Evolutionary conservation across 768 basidiomycete genomes (phyloP), one percentile per base, ranked within the genome.

Genomic region (Peribolospora baueri): DNA sequence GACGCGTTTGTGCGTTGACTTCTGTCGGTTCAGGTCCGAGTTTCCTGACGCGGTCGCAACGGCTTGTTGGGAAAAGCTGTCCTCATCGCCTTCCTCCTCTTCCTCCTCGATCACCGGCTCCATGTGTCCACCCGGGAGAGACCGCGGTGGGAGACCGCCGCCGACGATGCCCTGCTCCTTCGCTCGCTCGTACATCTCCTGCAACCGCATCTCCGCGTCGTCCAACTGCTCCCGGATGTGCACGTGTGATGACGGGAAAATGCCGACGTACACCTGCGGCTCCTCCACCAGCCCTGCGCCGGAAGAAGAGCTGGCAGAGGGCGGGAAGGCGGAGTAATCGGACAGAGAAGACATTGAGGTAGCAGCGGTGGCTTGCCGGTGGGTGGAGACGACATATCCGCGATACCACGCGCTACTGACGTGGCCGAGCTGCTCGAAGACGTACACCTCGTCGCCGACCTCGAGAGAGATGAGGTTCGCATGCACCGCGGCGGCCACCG

Each of bases 391-490:
- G 57, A 76, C 83, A 67, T 66, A 93, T 83, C 91, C 91, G 70
- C 91, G 74, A 68, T 86, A 95, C 91, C 91, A 97, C 11, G 78
- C 68, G 76, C 76, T 53, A 61, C 59, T 11, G 59, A 59, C 45
- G 84, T 11, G 46, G 39, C 25, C 1, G 50, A 50, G 43, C 13
- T 36, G 5, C 70, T 97, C 91, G 63, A 95, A 95, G 13, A 88
- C 87, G 68, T 95, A 95, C 42, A 97, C 79, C 65, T 95, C 90
- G 67, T 93, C 90, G 50, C 91, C 91, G 39, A 95, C 82, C 61
- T 93, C 88, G 55, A 97, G 75, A 5, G 80, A 58, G 46, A 66
- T 25, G 25, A 25, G 25, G 25, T 25, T 25, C 25, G 25, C 25
- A 25, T 25, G 25, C 25, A 25, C 25, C 25, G 25, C 25, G 25